Base-by-base conservation (phyloP, 805 yeast species). In the Lipomyces sp. region DNA sequence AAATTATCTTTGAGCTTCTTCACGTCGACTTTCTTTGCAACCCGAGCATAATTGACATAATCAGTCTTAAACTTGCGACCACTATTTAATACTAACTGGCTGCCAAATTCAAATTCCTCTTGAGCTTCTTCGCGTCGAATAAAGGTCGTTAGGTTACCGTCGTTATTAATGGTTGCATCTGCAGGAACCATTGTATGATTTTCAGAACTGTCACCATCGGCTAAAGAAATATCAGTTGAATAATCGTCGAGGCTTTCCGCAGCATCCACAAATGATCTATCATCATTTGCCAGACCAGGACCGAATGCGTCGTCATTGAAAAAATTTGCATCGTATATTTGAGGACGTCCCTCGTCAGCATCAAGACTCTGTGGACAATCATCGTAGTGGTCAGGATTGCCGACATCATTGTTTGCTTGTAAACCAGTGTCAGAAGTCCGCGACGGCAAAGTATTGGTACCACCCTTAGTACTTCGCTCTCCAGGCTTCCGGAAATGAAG, bases 1-100 rank as follows among this genome's bases (percentile, higher is more conserved):
- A 92, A 73, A 73, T 90, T 90, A 63, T 87, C 88, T 78, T 92
- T 92, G 61, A 92, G 80, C 33, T 80, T 78, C 69, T 86, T 84
- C 42, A 92, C 89, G 73, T 92, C 93, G 35, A 92, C 95, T 68
- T 86, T 84, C 75, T 91, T 92, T 3, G 97, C 91, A 6, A 86
- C 85, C 59, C 87, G 82, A 1, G 96, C 87, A 73, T 85, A 90
- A 66, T 82, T 84, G 30, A 87, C 75, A 57, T 77, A 78, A 50
- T 77, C 78, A 37, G 70, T 34, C 54, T 59, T 65, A n/a, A 62
- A 64, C 33, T 64, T 56, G 13, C 70, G 65, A 29, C 59, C 59
- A 34, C 53, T 32, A 58, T 61, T 67, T 30, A 67, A 33, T 13
- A 70, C 66, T 6, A 70, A 56, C 51, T 67, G 70, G 30, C 67